phyloP scores from a whole-genome alignment of 2,329 filamentous ascomycete species.

The Cladosporium colombiae region DNA sequence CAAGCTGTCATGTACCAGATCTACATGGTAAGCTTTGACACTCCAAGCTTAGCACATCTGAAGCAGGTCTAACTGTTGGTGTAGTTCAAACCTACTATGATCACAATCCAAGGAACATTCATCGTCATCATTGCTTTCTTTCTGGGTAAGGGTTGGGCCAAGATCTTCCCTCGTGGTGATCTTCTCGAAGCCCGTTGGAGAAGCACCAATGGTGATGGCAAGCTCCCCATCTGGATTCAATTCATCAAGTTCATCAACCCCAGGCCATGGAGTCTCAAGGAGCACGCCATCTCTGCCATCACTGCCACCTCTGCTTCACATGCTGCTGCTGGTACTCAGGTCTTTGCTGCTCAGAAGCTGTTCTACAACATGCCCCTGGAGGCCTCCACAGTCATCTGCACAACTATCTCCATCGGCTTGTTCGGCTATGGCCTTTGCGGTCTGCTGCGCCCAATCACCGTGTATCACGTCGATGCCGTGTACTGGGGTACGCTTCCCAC shows the following conservation, averaged over 20 bases:
- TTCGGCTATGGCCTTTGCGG: slow-evolving; percentile 59
- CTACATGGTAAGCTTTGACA: slow-evolving; percentile 47
- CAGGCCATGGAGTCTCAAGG: slow-evolving; percentile 57
- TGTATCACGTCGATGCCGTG: slow-evolving; percentile 59
- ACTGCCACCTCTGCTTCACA: slow-evolving; percentile 39
- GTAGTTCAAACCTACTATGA: slow-evolving; percentile 55
- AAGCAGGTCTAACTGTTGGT: not conserved
- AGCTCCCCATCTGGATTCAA: slow-evolving; percentile 46
- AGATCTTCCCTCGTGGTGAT: slow-evolving; percentile 55
- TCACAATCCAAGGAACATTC: slow-evolving; percentile 55
- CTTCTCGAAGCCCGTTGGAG: slow-evolving; percentile 52
- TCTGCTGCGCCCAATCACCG: slow-evolving; percentile 54
- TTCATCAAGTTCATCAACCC: slow-evolving; percentile 52
- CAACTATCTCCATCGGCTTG: slow-evolving; percentile 55
- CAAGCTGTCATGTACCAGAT: slow-evolving; percentile 60
- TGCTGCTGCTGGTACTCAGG: slow-evolving; percentile 42
- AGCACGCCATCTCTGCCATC: slow-evolving; percentile 46
- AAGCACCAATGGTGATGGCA: slow-evolving; percentile 43
- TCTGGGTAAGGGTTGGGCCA: slow-evolving; percentile 52
- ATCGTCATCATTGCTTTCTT: slow-evolving; percentile 61
- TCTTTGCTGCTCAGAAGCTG: slow-evolving; percentile 44
- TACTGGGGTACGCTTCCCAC: slow-evolving; percentile 58
- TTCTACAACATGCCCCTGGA: slow-evolving; percentile 54
- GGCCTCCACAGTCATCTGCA: slow-evolving; percentile 51
- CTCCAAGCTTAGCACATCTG: not conserved